Conservation (phyloP, 495 filamentous ascomycete species). For the Apiosordaria backusii region DNA sequence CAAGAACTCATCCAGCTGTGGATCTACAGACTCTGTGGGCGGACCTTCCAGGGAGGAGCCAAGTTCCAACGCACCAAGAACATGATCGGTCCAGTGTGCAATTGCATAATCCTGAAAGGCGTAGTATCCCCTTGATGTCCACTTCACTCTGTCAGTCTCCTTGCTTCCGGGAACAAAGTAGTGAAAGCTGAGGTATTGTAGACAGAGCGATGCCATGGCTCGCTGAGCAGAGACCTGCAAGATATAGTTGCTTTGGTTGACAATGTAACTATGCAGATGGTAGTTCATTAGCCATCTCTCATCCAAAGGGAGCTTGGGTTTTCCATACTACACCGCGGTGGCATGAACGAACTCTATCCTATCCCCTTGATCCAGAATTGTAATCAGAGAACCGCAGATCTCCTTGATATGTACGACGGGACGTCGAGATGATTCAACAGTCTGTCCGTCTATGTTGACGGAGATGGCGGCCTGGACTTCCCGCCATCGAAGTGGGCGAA, state of each 20-base stretch:
- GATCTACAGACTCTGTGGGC: too few relatives aligned
- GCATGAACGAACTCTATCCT: background rate
- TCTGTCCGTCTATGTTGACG: background rate
- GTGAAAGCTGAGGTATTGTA: background rate
- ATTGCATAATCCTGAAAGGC: background rate
- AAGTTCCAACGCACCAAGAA: background rate
- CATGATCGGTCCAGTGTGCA: background rate
- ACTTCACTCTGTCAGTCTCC: background rate
- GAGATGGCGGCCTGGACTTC: background rate
- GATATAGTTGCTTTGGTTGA: background rate
- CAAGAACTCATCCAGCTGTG: too few relatives aligned
- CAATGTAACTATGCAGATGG: background rate
- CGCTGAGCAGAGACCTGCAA: background rate
- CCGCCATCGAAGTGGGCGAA: background rate
- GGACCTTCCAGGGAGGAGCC: background rate
- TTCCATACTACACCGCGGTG: background rate
- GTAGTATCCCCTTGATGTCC: background rate
- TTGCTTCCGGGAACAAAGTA: background rate
- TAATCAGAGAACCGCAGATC: background rate
- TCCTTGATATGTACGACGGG: background rate
- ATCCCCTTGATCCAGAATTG: background rate
- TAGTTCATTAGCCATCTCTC: background rate
- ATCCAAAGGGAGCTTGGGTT: background rate
- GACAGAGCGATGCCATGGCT: background rate
- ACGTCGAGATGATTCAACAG: background rate